Evolutionary conservation across 2,329 filamentous ascomycete genomes (phyloP), one percentile per base, ranked within the genome.

Genomic region (Blumeria hordei): DNA sequence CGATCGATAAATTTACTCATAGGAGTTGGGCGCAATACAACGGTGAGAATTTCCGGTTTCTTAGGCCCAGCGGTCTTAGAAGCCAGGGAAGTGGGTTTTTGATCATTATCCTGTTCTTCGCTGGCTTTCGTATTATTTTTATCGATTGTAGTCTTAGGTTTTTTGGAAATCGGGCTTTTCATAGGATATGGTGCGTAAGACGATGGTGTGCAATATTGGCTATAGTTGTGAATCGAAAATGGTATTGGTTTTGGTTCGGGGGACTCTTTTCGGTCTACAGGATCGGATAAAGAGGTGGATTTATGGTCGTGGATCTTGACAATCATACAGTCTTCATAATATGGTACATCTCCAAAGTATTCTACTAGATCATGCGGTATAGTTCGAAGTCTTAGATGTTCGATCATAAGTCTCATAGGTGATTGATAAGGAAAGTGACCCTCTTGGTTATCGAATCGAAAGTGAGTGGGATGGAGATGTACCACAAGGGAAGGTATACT

Each of bases 271-370:
- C 71, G 74, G 56, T 70, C 69, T 61, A 72, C 72, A 60, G 76
- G 78, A 64, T 86, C 80, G 60, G 74, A 71, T 58, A 75, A 74
- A 50, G 74, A 73, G 44, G 71, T 71, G 0, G 82, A 79, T 63
- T 84, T 85, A 70, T 94, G 85, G 65, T 96, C 86, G 63, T 94
- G 78, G n/a, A 96, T 72, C 67, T 94, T 83, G 37, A 98, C 88
- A 61, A 98, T 96, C 56, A 98, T 75, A 64, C 90, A 94, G 35
- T 85, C 88, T 67, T 96, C 88, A 66, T 96, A 98, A 65, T 94
- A 96, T 9, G 75, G 74, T 12, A 94, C 83, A 18, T 80, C 78
- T 16, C 74, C 73, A 55, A 98, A 77, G 60, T 90, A 83, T 51
- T 83, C 79, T 10, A 96, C 70, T 65, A 96, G 78, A 61, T 95